Conservation (phyloP, 331 rosid genomes). For the Spiraea crenata region DNA sequence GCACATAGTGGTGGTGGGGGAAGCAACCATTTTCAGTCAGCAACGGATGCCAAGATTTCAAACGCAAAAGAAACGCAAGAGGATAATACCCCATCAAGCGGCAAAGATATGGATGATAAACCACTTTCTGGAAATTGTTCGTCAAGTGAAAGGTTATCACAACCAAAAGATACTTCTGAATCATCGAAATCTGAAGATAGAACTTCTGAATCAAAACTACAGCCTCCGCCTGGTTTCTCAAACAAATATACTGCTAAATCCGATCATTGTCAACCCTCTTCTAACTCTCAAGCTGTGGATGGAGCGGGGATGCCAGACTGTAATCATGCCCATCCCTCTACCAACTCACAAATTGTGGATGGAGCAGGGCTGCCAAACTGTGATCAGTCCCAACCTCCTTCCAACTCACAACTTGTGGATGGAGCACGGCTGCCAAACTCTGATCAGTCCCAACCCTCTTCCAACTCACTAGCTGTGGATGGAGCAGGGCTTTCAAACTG, state of each 20-base stretch:
- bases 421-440: too few species aligned
- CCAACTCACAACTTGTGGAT: too few species aligned
- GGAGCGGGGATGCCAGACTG: too few species aligned
- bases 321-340: constrained; percentile 10
- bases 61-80: constrained; percentile 38
- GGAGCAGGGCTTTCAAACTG: too few species aligned
- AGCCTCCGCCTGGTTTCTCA: constrained; percentile 35
- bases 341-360: too few species aligned
- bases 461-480: too few species aligned
- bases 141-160: constrained; percentile 40
- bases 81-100: constrained; percentile 31
- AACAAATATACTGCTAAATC: constrained; percentile 28
- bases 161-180: constrained; percentile 34
- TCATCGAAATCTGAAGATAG: constrained; percentile 29
- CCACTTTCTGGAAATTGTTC: constrained; percentile 28
- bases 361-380: too few species aligned
- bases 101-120: constrained; percentile 38
- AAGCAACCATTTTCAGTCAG: constrained; percentile 31
- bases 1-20: constrained; percentile 31
- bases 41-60: constrained; percentile 31
- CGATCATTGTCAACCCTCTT: constrained; percentile 31
- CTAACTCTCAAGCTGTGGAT: too few species aligned
- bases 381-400: too few species aligned
- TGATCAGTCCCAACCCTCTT: too few species aligned
- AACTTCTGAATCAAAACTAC: constrained; percentile 27